phyloP scores from a whole-genome alignment of 108 stramenopile species.

The Cylindrotheca fusiformis region DNA sequence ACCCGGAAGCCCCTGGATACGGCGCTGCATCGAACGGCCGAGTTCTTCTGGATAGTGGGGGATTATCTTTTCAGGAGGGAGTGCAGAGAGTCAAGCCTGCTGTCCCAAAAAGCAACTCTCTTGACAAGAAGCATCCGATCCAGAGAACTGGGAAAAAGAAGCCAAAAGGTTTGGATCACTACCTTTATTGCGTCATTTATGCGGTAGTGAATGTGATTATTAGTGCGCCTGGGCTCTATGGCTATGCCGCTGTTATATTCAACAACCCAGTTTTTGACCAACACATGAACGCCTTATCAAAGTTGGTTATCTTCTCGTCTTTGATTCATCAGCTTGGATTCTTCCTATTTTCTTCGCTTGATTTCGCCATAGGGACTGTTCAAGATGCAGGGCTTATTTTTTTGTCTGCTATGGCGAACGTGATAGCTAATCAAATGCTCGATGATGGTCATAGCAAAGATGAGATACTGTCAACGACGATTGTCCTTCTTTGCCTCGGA shows the following conservation, averaged over 20 bases:
- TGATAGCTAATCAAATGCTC: conserved; percentile 67
- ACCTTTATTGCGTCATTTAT: conserved; percentile 36
- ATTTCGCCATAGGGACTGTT: conserved; percentile 93
- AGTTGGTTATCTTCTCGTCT: conserved; percentile 81
- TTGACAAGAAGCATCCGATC: not conserved
- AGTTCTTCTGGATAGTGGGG: too few species aligned
- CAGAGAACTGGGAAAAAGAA: not conserved
- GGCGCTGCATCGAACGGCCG: not conserved
- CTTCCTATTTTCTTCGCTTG: conserved; percentile 67
- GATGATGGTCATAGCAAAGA: conserved; percentile 45
- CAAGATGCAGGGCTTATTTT: conserved; percentile 98
- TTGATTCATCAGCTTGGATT: conserved; percentile 91
- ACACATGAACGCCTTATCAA: conserved; percentile 77
- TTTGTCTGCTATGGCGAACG: conserved; percentile 83
- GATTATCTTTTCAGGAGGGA: too few species aligned
- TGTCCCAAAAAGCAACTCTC: not conserved
- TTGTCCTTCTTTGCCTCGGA: conserved; percentile 64
- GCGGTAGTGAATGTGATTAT: conserved; percentile 68
- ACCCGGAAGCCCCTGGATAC: not conserved
- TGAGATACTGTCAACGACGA: conserved; percentile 67
- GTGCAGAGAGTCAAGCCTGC: too few species aligned
- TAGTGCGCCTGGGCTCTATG: conserved; percentile 77
- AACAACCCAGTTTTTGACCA: conserved; percentile 58
- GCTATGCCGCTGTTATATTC: conserved; percentile 91
- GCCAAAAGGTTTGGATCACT: conserved; percentile 8